Percentiles rank a stretch among this genome's conserved stretches.
These are phyloP conservation scores for Uronychia binucleata DNA, from an alignment of 73 alveolate genomes.

Conservation along the genomic window DNA sequence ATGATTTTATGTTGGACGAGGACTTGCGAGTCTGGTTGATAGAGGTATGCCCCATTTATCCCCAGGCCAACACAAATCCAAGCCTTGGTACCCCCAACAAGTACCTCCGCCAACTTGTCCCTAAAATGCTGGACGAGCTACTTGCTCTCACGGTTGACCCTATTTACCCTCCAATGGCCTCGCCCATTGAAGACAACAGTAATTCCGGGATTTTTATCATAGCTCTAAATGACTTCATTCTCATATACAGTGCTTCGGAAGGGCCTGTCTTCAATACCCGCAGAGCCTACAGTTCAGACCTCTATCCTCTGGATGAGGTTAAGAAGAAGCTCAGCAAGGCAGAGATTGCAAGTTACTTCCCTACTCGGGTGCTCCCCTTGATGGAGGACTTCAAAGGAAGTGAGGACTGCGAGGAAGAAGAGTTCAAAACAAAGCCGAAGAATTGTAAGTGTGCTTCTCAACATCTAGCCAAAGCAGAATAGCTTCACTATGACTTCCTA, in stretches of 20 bases:
- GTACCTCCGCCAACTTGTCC: not conserved
- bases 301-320: not conserved
- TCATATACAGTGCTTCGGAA: not conserved
- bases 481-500: not conserved
- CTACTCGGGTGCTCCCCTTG: not conserved
- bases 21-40: slow-evolving; percentile 69
- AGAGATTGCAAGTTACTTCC: not conserved
- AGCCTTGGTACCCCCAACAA: not conserved
- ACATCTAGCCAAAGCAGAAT: not conserved
- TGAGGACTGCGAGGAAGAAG: not conserved
- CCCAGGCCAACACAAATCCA: not conserved
- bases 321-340: not conserved
- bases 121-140: not conserved
- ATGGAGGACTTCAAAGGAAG: not conserved
- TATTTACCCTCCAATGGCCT: slow-evolving; percentile 7
- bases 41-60: too few relatives aligned
- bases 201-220: not conserved
- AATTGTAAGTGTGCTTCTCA: too few relatives aligned
- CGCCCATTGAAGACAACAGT: slow-evolving; percentile 33
- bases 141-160: not conserved
- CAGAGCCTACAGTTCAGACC: not conserved
- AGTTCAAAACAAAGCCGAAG: not conserved
- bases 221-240: not conserved
- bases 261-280: not conserved
- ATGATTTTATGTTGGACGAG: slow-evolving; percentile 82